phyloP scores from a whole-genome alignment of 2,329 filamentous ascomycete genomes.

The Fusarium pseudocircinatum region DNA sequence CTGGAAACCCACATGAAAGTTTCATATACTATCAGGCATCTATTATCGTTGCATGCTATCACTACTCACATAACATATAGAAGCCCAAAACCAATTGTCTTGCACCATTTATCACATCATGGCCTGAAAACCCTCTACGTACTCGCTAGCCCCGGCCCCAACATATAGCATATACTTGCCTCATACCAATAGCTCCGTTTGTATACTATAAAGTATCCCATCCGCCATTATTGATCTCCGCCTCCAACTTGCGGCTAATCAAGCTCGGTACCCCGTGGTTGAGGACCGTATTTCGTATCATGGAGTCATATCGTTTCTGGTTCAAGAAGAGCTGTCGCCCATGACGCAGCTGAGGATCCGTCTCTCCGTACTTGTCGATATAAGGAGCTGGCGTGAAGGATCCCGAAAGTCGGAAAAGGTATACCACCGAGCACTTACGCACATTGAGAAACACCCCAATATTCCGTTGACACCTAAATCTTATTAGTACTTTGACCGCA shows the following conservation, averaged over 20 bases:
- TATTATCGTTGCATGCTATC: slow-evolving; percentile 8
- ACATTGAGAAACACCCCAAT: slow-evolving; percentile 97
- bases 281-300: slow-evolving; percentile 87
- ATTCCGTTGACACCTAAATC: slow-evolving; percentile 83
- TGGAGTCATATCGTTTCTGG: slow-evolving; percentile 90
- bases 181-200: neutral
- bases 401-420: slow-evolving; percentile 82
- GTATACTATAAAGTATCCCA: slow-evolving; percentile 77
- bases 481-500: slow-evolving; percentile 6
- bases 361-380: slow-evolving; percentile 94
- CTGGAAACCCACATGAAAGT: neutral
- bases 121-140: neutral
- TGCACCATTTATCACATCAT: slow-evolving; percentile 3
- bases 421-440: slow-evolving; percentile 92
- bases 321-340: slow-evolving; percentile 91
- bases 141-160: neutral
- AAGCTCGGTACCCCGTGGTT: slow-evolving; percentile 87
- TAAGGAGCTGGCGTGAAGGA: slow-evolving; percentile 91
- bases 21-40: neutral
- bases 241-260: slow-evolving; percentile 89
- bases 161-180: neutral
- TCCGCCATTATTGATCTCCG: slow-evolving; percentile 95
- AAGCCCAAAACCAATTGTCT: neutral
- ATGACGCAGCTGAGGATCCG: slow-evolving; percentile 87
- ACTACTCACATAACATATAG: slow-evolving; percentile 4